Evolutionary conservation across 2,329 filamentous ascomycete genomes (phyloP).

Genomic region (Colletotrichum sp.): DNA sequence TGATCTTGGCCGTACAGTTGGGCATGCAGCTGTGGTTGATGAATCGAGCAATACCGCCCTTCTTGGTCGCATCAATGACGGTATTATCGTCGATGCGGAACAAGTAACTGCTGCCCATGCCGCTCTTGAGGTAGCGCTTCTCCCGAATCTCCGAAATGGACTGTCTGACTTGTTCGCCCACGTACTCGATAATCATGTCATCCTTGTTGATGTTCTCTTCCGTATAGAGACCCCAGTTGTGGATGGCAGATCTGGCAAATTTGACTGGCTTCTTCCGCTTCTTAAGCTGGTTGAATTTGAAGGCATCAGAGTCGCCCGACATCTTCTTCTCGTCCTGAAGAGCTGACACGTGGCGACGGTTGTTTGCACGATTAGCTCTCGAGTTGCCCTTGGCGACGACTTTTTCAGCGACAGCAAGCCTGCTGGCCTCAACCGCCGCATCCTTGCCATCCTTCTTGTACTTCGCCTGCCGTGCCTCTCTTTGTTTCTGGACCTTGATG

Average conservation of each 20-base stretch:
- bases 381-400: constrained; percentile 87
- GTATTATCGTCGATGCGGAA: constrained; percentile 98
- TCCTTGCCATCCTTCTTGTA: constrained; percentile 72
- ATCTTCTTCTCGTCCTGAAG: constrained; percentile 94
- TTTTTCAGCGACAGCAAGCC: constrained; percentile 76
- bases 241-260: constrained; percentile 95
- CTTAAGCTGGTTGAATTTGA: constrained; percentile 98
- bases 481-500: constrained; percentile 90
- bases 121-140: constrained; percentile 89
- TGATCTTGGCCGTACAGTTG: constrained; percentile 99
- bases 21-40: constrained; percentile 99
- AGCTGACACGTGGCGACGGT: constrained; percentile 91
- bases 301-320: constrained; percentile 84
- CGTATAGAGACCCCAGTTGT: constrained; percentile 98
- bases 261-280: constrained; percentile 99
- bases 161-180: constrained; percentile 95
- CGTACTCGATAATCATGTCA: constrained; percentile 99
- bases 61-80: constrained; percentile 97
- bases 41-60: constrained; percentile 96
- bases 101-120: constrained; percentile 95
- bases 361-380: constrained; percentile 92
- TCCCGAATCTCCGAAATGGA: constrained; percentile 97
- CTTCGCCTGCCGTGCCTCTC: constrained; percentile 87
- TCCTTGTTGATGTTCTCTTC: constrained; percentile 97
- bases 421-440: constrained; percentile 72